Evolutionary conservation across 2,329 filamentous ascomycete genomes (phyloP), one percentile per base, ranked within the genome.

Genomic region (Fusarium hainanense): DNA sequence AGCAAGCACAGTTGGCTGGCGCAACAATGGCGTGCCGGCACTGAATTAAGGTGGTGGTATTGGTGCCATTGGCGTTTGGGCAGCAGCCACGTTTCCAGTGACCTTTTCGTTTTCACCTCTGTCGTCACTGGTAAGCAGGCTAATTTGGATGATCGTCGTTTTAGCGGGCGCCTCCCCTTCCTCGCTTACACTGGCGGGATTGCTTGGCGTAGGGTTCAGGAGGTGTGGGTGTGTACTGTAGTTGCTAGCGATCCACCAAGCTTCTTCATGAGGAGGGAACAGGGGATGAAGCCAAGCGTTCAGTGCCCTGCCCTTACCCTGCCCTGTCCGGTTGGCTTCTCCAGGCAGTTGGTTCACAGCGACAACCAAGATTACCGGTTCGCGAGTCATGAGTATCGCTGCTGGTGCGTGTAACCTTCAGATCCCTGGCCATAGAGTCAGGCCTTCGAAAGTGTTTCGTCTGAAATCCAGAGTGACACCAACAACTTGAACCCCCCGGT

Each of bases 111-210:
- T 42, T 58, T 66, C 59, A 61, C 54, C 50, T 61, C 59, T 70
- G 54, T 69, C 68, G 66, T 73, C 63, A 74, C 52, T 64, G 57
- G 65, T 59, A 66, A 71, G 67, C 69, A 72, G 70, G 72, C 73
- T 75, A 75, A 74, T 72, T 67, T 69, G 66, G 28, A 74, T 74
- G 74, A 75, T 75, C 74, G 72, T 68, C 73, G 73, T 66, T 63
- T 71, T 75, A 75, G 74, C 73, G 70, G 72, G 69, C 73, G 70
- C 70, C 71, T 75, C 69, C 71, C 72, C 69, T 75, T 72, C 72
- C 73, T 75, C 73, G 73, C 72, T 74, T 75, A 71, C 70, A 70
- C 54, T 74, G 69, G 73, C 58, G 62, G 72, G 67, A 67, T 74
- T 68, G 58, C 65, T 58, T 71, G 70, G 71, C 68, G 63, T 58